Evolutionary conservation across 2,329 filamentous ascomycete species (phyloP).

Genomic region (Thelonectria discophora): DNA sequence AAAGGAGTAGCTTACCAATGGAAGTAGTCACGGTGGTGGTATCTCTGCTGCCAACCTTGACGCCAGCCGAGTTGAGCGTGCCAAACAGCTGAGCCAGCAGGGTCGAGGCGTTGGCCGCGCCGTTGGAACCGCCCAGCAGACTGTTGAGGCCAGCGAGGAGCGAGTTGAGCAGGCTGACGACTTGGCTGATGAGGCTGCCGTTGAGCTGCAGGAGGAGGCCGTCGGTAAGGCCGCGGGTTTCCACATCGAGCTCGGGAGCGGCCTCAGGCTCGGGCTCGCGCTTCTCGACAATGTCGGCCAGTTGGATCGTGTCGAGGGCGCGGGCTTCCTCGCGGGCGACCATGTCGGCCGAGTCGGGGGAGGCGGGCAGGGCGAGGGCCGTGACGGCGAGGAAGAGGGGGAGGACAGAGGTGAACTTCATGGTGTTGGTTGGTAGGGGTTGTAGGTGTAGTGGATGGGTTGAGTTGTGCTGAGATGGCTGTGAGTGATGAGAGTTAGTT

Average conservation of each 20-base stretch:
- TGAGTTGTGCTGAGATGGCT: not conserved
- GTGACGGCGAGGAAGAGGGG: slow-evolving; percentile 10
- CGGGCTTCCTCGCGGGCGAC: slow-evolving; percentile 1
- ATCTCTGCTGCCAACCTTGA: not conserved
- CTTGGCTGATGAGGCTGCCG: not conserved
- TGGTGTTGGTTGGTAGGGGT: not conserved
- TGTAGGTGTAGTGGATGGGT: not conserved
- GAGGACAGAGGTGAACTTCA: slow-evolving; percentile 17
- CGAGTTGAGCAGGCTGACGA: not conserved
- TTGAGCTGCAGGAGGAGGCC: not conserved
- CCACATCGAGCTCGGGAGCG: not conserved
- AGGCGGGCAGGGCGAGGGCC: slow-evolving; percentile 5
- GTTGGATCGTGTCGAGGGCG: not conserved
- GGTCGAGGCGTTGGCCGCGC: not conserved
- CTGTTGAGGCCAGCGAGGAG: not conserved
- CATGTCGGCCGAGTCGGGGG: not conserved
- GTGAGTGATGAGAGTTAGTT: not conserved
- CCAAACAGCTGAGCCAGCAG: not conserved
- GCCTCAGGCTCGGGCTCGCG: not conserved
- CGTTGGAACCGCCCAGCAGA: not conserved
- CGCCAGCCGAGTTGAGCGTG: not conserved
- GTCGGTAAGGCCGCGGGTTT: not conserved
- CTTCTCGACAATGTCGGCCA: not conserved
- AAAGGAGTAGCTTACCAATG: not conserved
- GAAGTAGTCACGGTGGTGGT: not conserved